Base-by-base conservation (phyloP, 257 asterid genomes). In the Vinca minor region DNA sequence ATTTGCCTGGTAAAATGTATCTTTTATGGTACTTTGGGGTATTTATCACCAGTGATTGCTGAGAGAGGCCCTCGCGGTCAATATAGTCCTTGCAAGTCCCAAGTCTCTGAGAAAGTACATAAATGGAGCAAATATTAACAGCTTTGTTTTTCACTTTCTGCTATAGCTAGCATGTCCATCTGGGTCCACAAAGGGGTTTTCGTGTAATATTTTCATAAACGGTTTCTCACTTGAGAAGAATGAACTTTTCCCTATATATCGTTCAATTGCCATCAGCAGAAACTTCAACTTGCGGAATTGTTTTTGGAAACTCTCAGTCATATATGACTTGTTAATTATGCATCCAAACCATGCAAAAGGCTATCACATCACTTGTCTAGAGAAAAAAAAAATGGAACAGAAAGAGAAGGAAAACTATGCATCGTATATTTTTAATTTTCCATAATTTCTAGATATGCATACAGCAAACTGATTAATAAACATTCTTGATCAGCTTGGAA, bases 21-120 rank as follows among this genome's bases (percentile, higher is more conserved):
- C 94, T 78, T 68, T 82, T 91, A 66, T 85, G 94, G 77, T 83
- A 83, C 73, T 82, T 83, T 8, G 99, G 99, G 63, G 97, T 85
- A 77, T 83, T 81, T 47, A 93, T 89, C 76, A 79, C 81, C 81
- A 87, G 73, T 39, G 92, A 83, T 72, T 93, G 99, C 83, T 93
- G 99, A 13, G 95, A 90, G 63, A 81, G 65, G 61, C 99, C 99
- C 79, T 89, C 94, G 1, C 85, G 81, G 55, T 85, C 95, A 46
- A 89, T 85, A 74, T 85, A 85, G 71, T 87, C 92, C 64, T 81
- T 84, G 82, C 96, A 93, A 45, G 95, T 84, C 46, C 83, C 77
- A 62, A 93, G 71, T 73, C 97, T 93, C 99, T 93, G 66, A 77
- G 64, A 70, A 34, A 70, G 61, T 54, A 54, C 20, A 54, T 17